Base-by-base conservation (phyloP, 495 filamentous ascomycete genomes). In the Oidiodendron maius region DNA sequence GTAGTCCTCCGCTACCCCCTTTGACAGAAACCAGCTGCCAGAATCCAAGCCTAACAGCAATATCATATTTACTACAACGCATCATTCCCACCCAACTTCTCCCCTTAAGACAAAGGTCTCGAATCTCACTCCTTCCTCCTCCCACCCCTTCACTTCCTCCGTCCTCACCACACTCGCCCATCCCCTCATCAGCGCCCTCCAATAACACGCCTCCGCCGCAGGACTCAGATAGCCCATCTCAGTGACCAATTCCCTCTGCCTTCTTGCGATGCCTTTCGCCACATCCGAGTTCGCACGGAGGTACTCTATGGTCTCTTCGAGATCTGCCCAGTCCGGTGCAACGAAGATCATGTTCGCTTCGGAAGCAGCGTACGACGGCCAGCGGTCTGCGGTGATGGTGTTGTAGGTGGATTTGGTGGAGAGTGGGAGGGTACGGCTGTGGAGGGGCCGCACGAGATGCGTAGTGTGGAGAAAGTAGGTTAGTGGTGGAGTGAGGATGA, bases 341-440 rank as follows among this genome's bases (percentile, higher is more conserved):
- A 77, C 71, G 61, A 76, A 76, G 23, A 78, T 64, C 22, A 73
- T 70, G 49, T 77, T 77, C 1, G 72, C 70, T 48, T 75, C 67
- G 3, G 58, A 54, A 0, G 58, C 51, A n/a, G 59, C 28, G 44
- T 71, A 66, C 21, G 59, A 44, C 3, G 68, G 67, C 71, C 71
- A 74, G 8, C 62, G 65, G 2, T 28, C 17, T 1, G 23, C 34
- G 0, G 43, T 30, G 9, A 13, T 16, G 0, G 23, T 10, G 18
- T 26, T 15, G 5, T 20, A 30, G 3, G 17, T 25, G n/a, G 38
- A 35, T 3, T 48, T 35, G 4, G 46, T 26, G 9, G 47, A 35
- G 8, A 51, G 30, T 24, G 51, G 34, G 8, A 76, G 42, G 6
- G 53, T 53, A 23, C 57, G 55, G 22, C 64, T 67, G 42, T 71